Conservation (phyloP, 495 filamentous ascomycete species). For the Tetracladium setigerum region DNA sequence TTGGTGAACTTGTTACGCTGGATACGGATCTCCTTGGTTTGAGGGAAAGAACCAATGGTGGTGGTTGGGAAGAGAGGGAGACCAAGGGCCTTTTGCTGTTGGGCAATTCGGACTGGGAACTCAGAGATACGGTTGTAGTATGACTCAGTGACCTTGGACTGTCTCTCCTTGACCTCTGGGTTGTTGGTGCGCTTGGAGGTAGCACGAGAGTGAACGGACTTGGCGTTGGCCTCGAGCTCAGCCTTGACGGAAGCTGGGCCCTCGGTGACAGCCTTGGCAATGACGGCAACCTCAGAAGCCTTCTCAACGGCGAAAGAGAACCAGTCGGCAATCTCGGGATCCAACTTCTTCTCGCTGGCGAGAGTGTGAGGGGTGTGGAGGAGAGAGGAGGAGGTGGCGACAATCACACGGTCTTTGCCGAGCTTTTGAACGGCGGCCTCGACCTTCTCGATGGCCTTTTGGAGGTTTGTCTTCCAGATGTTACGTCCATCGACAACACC, state of each 20-base stretch:
- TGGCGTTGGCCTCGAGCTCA: constrained; percentile 89
- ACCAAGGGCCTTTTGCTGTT: constrained; percentile 80
- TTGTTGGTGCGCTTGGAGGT: constrained; percentile 93
- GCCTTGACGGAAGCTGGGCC: constrained; percentile 78
- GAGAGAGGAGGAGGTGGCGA: constrained; percentile 92
- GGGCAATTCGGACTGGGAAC: constrained; percentile 73
- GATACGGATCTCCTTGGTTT: constrained; percentile 96
- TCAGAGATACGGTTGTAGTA: constrained; percentile 87
- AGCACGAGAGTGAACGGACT: constrained; percentile 79
- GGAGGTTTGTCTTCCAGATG: constrained; percentile 99
- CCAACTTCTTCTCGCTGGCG: constrained; percentile 93
- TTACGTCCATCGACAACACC: constrained; percentile 98
- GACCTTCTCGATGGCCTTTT: constrained; percentile 79
- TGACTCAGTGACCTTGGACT: constrained; percentile 71
- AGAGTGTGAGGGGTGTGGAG: constrained; percentile 98
- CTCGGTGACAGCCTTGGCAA: constrained; percentile 92
- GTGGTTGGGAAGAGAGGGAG: constrained; percentile 97
- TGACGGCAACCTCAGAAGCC: constrained; percentile 78
- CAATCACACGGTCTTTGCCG: constrained; percentile 91
- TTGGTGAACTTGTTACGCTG: constrained; percentile 97
- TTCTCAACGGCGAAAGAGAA: constrained; percentile 98
- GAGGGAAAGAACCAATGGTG: constrained; percentile 98
- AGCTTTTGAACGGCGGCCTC: constrained; percentile 87
- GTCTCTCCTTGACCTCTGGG: constrained; percentile 90
- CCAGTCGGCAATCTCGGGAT: constrained; percentile 88